Percentiles rank a stretch among this genome's conserved stretches.
Evolutionary conservation across 257 asterid genomes (phyloP).

Genomic region (Lantana camara): DNA sequence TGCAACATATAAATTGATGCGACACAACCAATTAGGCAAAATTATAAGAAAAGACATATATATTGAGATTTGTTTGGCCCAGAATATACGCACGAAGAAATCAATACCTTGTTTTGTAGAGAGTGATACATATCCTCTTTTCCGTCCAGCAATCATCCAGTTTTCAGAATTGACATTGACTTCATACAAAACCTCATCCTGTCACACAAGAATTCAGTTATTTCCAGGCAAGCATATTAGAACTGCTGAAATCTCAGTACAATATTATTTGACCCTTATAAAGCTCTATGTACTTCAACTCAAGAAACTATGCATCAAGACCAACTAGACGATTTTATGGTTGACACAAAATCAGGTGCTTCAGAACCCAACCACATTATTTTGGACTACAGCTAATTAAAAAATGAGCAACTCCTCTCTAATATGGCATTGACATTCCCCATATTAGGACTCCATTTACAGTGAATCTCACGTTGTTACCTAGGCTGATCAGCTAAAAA

Average conservation of each 20-base stretch:
- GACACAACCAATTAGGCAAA: too few relatives aligned
- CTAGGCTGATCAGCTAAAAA: too few relatives aligned
- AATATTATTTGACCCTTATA: neutral
- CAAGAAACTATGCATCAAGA: neutral
- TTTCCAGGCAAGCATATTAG: neutral
- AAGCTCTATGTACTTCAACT: neutral
- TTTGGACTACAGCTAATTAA: neutral
- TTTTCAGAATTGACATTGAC: slow-evolving; percentile 76
- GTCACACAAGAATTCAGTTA: slow-evolving; percentile 28
- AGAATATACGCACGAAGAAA: slow-evolving; percentile 3
- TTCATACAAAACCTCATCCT: slow-evolving; percentile 90
- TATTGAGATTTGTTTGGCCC: neutral
- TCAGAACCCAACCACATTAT: neutral
- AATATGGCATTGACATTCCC: neutral
- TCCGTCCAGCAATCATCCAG: slow-evolving; percentile 99
- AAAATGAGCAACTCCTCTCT: slow-evolving; percentile 2
- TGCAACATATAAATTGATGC: too few relatives aligned
- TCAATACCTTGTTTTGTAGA: slow-evolving; percentile 81
- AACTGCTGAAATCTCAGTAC: slow-evolving; percentile 3
- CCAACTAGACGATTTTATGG: neutral
- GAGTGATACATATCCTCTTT: slow-evolving; percentile 78
- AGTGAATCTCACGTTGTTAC: slow-evolving; percentile 8
- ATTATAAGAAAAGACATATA: too few relatives aligned
- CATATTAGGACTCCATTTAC: slow-evolving; percentile 9
- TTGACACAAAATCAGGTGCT: neutral